phyloP scores from a whole-genome alignment of 352 stramenopile species.

The Phytopythium chamaehyphon region DNA sequence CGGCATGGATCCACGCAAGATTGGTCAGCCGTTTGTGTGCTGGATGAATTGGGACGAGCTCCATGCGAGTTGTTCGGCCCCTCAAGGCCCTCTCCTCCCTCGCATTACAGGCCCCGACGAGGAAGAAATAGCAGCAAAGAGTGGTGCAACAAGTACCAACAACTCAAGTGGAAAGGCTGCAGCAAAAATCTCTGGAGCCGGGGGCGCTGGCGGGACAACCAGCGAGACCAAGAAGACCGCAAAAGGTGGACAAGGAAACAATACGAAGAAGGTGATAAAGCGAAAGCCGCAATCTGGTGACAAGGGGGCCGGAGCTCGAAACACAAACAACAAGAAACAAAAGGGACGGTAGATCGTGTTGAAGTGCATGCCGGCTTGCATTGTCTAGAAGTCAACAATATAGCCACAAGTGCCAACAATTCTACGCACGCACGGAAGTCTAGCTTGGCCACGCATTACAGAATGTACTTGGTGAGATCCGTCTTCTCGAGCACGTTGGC shows the following conservation, averaged over 20 bases:
- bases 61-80: conserved; percentile 71
- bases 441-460: conserved; percentile 51
- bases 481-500: conserved; percentile 92
- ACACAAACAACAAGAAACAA: too few relatives aligned
- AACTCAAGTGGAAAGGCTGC: not conserved
- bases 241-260: too few relatives aligned
- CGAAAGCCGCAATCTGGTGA: too few relatives aligned
- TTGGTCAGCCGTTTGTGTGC: conserved; percentile 73
- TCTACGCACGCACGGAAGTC: not conserved
- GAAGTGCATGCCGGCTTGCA: too few relatives aligned
- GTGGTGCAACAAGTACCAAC: not conserved
- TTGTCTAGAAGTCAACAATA: not conserved
- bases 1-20: conserved; percentile 66
- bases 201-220: too few relatives aligned
- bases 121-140: not conserved
- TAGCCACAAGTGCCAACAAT: not conserved
- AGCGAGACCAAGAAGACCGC: too few relatives aligned
- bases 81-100: conserved; percentile 34
- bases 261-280: too few relatives aligned
- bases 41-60: conserved; percentile 87
- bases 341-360: too few relatives aligned
- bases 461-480: conserved; percentile 97
- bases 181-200: not conserved
- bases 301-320: too few relatives aligned
- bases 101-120: conserved; percentile 8